A percentile compares a stretch with the other conserved stretches of the same genome.
These are phyloP conservation scores for Acanthamoeba healyi DNA, from an alignment of 208 protist species.

Conservation along the genomic window DNA sequence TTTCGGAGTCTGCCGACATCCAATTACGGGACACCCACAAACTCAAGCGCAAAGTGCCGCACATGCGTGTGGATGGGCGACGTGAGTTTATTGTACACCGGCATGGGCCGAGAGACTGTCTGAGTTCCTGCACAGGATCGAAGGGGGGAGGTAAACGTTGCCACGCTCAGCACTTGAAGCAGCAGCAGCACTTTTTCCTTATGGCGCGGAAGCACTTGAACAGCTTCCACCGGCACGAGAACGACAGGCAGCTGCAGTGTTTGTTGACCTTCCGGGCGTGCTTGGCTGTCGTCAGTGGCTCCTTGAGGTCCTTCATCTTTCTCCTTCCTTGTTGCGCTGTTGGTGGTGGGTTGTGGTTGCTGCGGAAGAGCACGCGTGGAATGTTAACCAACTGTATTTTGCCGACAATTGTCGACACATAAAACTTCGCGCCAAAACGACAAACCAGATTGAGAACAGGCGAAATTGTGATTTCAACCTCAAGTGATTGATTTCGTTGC, in stretches of 20 bases:
- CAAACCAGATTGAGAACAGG: not conserved
- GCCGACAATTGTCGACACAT: not conserved
- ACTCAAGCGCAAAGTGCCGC: too few species aligned
- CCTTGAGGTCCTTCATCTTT: constrained; percentile 47
- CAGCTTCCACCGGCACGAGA: constrained; percentile 21
- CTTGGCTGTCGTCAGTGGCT: constrained; percentile 4
- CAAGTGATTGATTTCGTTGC: too few species aligned
- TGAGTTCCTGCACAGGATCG: not conserved
- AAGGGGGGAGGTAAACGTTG: not conserved
- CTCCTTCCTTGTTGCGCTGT: not conserved
- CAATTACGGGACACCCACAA: too few species aligned
- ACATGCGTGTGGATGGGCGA: too few species aligned
- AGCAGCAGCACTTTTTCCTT: constrained; percentile 42
- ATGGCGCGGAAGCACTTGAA: constrained; percentile 46
- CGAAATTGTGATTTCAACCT: not conserved
- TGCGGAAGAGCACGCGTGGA: too few species aligned
- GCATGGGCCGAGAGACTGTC: too few species aligned
- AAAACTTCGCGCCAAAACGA: not conserved
- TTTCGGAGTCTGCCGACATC: not conserved
- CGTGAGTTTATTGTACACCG: too few species aligned
- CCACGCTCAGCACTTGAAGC: not conserved
- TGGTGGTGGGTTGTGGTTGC: too few species aligned
- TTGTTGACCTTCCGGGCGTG: constrained; percentile 46
- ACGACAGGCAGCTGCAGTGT: constrained; percentile 10
- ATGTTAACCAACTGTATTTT: too few species aligned